These are phyloP conservation scores for Articulospora tetracladia DNA, from an alignment of 495 filamentous ascomycete genomes.

Conservation along the genomic window DNA sequence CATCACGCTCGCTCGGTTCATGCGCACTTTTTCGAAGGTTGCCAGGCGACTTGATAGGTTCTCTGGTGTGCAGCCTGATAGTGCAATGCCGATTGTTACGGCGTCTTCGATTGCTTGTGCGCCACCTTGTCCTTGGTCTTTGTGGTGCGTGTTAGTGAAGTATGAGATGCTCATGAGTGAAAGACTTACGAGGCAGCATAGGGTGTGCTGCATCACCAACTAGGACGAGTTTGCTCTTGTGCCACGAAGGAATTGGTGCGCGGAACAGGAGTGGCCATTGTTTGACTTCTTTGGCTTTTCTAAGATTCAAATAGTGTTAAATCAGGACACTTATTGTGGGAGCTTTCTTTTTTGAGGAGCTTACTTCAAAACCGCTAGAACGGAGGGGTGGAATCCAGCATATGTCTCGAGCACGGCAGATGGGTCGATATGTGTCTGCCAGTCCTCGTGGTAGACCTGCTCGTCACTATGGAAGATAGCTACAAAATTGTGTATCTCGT, in stretches of 20 bases:
- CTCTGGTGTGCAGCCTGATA: neutral
- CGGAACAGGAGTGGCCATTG: conserved; percentile 58
- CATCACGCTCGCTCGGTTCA: conserved; percentile 46
- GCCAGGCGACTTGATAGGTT: conserved; percentile 37
- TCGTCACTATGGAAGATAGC: conserved; percentile 46
- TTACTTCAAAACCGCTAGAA: conserved; percentile 33
- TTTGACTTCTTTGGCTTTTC: conserved; percentile 45
- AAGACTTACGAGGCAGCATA: conserved; percentile 38
- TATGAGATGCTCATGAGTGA: neutral
- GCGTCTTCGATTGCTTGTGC: conserved; percentile 22
- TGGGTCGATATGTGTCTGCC: conserved; percentile 6
- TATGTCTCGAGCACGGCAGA: conserved; percentile 39
- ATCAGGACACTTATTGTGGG: too few species aligned
- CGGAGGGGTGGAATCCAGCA: conserved; percentile 36
- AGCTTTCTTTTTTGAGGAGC: too few species aligned
- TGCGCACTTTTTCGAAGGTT: conserved; percentile 49
- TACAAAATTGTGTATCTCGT: conserved; percentile 53
- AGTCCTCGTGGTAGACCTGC: neutral
- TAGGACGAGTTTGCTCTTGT: conserved; percentile 42
- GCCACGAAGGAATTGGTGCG: conserved; percentile 47
- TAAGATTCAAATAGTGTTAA: neutral
- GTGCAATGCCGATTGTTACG: conserved; percentile 12
- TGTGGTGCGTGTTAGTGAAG: neutral
- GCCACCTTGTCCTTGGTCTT: conserved; percentile 19
- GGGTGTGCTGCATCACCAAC: conserved; percentile 65